Evolutionary conservation across 192 early-diverging fungal genomes (phyloP).

Genomic region (Haplosporangium gracile): DNA sequence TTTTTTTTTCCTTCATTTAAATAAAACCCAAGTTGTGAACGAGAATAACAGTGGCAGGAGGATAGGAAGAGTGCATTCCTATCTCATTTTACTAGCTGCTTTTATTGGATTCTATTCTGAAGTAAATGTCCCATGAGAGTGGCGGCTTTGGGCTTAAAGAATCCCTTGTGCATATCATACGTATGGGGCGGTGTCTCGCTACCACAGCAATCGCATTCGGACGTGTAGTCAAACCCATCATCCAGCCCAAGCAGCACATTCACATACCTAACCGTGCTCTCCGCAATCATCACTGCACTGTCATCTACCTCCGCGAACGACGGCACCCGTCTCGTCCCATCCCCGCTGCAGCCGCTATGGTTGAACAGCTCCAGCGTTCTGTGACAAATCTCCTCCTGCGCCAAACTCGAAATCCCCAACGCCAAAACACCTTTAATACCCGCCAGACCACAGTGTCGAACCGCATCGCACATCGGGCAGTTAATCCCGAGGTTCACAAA

Average conservation of each 20-base stretch:
- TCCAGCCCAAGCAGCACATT: neutral
- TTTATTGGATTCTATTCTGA: too few relatives aligned
- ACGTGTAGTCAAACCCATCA: neutral
- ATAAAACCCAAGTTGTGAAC: neutral
- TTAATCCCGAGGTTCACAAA: constrained; percentile 19
- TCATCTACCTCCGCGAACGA: constrained; percentile 12
- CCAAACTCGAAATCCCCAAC: constrained; percentile 12
- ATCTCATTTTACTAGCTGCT: neutral
- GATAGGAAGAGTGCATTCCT: neutral
- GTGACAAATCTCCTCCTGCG: constrained; percentile 12
- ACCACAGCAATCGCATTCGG: too few relatives aligned
- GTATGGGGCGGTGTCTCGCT: too few relatives aligned
- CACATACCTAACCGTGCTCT: neutral
- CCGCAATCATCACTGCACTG: neutral
- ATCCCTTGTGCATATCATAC: too few relatives aligned
- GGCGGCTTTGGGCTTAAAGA: too few relatives aligned
- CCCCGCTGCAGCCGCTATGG: too few relatives aligned
- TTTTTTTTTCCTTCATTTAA: neutral
- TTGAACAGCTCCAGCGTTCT: constrained; percentile 11
- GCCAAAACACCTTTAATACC: constrained; percentile 6
- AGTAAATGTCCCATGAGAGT: too few relatives aligned
- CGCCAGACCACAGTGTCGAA: constrained; percentile 12
- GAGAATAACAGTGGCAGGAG: too few relatives aligned
- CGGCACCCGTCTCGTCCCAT: neutral
- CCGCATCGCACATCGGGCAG: constrained; percentile 15